Evolutionary conservation across 192 early-diverging fungal species (phyloP), one percentile per base, ranked within the genome.

Genomic region (Geranomyces michiganensis): DNA sequence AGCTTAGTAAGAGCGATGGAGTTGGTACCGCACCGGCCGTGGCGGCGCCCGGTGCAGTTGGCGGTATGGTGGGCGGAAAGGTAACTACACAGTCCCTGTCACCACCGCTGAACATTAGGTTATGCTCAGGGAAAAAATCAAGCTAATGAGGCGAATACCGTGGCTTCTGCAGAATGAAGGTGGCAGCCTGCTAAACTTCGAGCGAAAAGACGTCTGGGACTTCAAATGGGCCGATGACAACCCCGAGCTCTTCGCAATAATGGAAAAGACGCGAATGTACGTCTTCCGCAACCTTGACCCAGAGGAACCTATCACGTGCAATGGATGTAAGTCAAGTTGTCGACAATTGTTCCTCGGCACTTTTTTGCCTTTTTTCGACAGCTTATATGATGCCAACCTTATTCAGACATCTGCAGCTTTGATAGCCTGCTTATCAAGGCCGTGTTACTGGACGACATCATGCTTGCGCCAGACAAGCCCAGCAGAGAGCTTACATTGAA

Each of bases 191-290:
- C 56, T 84, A 24, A 79, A 84, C 4, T 80, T 88, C 63, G 83
- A 88, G 71, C 67, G 84, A 31, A 84, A 84, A 56, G 86, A 88
- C 74, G 86, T 88, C 1, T 88, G 86, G 84, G 84, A 84, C 67
- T 44, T 88, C 21, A 61, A 76, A 47, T 86, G 87, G 84, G 71
- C 87, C 0, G 69, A 73, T 19, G 87, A 88, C 62, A 75, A 85
- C 67, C 79, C 82, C 15, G 87, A 88, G 55, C 69, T 80, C 21
- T 83, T 87, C 36, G 84, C 84, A 9, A 72, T 87, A 3, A 84
- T 85, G 72, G 87, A 88, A 66, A 88, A 88, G 62, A 85, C 82
- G 31, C 63, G 82, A 19, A 73, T 88, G 72, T 84, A 81, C 59
- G 78, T 88, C n/a, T 85, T 88, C 56, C 73, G 78, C n/a, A 79